phyloP scores from a whole-genome alignment of 2,329 filamentous ascomycete species.

The Colletotrichum magnum region DNA sequence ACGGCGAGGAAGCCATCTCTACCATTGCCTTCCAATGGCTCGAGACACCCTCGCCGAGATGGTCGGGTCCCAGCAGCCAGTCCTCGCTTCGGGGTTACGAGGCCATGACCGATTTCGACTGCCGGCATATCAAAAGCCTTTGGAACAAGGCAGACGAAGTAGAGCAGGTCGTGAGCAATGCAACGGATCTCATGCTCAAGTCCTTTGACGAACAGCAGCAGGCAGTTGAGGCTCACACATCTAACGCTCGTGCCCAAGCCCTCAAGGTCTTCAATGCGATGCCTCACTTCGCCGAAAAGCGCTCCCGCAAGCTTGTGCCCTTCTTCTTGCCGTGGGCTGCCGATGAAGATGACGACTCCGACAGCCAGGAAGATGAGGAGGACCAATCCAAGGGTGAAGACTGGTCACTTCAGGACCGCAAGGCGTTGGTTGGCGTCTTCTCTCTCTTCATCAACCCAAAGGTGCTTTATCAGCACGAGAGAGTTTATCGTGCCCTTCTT shows the following conservation, averaged over 20 bases:
- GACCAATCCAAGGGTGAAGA: constrained; percentile 57
- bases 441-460: constrained; percentile 88
- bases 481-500: constrained; percentile 83
- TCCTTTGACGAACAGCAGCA: constrained; percentile 77
- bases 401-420: constrained; percentile 86
- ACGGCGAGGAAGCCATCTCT: constrained; percentile 80
- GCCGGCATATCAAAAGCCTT: constrained; percentile 78
- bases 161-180: constrained; percentile 66
- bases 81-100: constrained; percentile 50
- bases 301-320: constrained; percentile 87
- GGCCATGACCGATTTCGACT: constrained; percentile 83
- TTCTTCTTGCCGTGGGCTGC: constrained; percentile 87
- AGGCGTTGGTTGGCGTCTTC: constrained; percentile 85
- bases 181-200: constrained; percentile 71
- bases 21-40: constrained; percentile 86
- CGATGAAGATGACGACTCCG: constrained; percentile 59
- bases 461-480: constrained; percentile 82
- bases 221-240: constrained; percentile 62
- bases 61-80: constrained; percentile 59
- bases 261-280: constrained; percentile 82
- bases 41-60: constrained; percentile 67
- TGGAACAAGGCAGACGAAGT: constrained; percentile 65
- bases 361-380: constrained; percentile 58
- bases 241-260: constrained; percentile 80
- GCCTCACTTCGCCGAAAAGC: constrained; percentile 85